Base-by-base conservation (phyloP, 768 basidiomycete species). In the Suillus ampliporus region DNA sequence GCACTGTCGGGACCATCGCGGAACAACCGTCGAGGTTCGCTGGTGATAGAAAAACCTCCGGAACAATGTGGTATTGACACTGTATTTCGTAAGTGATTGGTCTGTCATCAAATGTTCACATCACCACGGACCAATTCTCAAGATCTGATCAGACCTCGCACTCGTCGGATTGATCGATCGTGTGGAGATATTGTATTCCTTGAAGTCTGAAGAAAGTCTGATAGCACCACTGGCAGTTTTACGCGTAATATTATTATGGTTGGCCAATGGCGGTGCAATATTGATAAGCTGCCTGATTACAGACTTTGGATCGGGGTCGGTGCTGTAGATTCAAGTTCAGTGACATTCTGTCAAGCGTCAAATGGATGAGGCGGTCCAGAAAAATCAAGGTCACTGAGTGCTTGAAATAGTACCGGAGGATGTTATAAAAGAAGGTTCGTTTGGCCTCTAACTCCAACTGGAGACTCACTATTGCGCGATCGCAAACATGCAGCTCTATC, bases 371-470 rank as follows among this genome's bases (percentile, higher is more conserved):
- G 40, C 40, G 15, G 6, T 47, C 48, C 26, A 50, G 26, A 48
- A 26, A 48, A n/a, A n/a, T 17, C 48, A 8, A 8, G 15, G 17
- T 31, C 31, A 31, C 31, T 8, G 2, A 17, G 17, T 41, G n/a
- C n/a, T n/a, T n/a, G 14, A 11, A 44, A 14, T 38, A 23, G 53
- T 17, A 6, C 28, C 19, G 50, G 31, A 34, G 50, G 19, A 34
- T 34, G 34, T 2, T 56, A 56, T 56, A 40, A 56, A 56, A 56
- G 34, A n/a, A 9, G 43, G 43, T 10, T 44, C n/a, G n/a, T n/a
- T 26, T 15, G 1, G 17, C 38, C 40, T 35, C 34, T 26, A 40
- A n/a, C n/a, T n/a, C n/a, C n/a, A 15, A 38, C 17, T 19, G 17
- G 7, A 56, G 17, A 56, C 53, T 26, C 54, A 28, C 17, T 4